Percentiles rank a stretch among this genome's conserved stretches.
Evolutionary conservation across 768 basidiomycete genomes (phyloP).

Genomic region (Rhodotorula taiwanensis): DNA sequence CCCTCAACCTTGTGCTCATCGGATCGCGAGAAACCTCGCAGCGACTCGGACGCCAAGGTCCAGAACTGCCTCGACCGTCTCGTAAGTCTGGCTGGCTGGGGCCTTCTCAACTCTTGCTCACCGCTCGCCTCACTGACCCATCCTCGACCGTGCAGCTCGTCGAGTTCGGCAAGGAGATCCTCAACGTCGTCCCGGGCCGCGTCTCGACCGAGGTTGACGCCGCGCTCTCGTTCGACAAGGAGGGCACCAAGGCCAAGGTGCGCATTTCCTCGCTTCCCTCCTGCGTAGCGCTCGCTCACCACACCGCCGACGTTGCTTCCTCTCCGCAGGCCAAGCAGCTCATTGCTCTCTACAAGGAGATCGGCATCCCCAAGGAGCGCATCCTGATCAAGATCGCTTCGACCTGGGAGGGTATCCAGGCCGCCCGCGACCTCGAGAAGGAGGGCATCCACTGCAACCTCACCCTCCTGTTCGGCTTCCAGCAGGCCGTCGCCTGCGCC

Average conservation of each 20-base stretch:
- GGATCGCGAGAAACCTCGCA: slow-evolving; percentile 5
- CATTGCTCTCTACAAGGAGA: slow-evolving; percentile 87
- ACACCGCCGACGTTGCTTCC: background rate
- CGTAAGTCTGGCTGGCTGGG: no score
- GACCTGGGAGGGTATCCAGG: slow-evolving; percentile 99
- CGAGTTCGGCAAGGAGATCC: slow-evolving; percentile 94
- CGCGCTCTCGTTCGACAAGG: slow-evolving; percentile 91
- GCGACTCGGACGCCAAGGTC: slow-evolving; percentile 62
- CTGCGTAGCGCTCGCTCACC: no score
- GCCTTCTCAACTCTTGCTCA: slow-evolving; percentile 42
- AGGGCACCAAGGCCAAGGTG: slow-evolving; percentile 80
- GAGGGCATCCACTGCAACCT: slow-evolving; percentile 97
- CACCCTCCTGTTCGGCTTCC: slow-evolving; percentile 97
- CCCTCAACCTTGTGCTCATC: background rate
- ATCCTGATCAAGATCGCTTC: slow-evolving; percentile 99
- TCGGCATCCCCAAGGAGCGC: slow-evolving; percentile 88
- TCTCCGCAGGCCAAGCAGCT: slow-evolving; percentile 52
- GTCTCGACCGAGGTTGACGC: slow-evolving; percentile 99
- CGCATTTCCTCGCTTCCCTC: background rate
- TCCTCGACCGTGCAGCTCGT: slow-evolving; percentile 59
- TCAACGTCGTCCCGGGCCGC: slow-evolving; percentile 90
- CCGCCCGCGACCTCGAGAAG: slow-evolving; percentile 87
- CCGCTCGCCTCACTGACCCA: background rate
- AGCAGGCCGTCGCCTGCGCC: slow-evolving; percentile 96
- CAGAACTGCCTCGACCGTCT: slow-evolving; percentile 81